Evolutionary conservation across 352 stramenopile species (phyloP).

Genomic region (Pythium volutum): DNA sequence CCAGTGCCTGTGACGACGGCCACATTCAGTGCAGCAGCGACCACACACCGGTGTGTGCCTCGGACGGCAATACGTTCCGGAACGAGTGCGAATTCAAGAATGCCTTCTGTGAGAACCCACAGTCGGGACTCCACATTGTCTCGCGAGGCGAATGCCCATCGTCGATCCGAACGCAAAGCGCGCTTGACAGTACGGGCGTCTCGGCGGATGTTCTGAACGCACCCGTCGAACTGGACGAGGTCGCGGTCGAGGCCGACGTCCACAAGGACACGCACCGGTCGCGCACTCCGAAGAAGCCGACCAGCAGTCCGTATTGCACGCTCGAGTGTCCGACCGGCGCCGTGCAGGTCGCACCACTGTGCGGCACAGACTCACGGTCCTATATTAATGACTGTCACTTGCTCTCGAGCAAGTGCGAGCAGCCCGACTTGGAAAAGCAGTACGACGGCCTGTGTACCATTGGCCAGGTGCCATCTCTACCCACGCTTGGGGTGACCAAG

Average conservation of each 20-base stretch:
- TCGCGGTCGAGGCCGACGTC: conserved; percentile 1
- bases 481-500: neutral
- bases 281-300: neutral
- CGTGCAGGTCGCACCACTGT: conserved; percentile 28
- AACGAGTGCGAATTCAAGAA: conserved; percentile 57
- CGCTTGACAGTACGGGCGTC: neutral
- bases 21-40: conserved; percentile 28
- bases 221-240: conserved; percentile 14
- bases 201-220: conserved; percentile 6
- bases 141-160: neutral
- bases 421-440: conserved; percentile 39
- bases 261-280: neutral
- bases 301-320: conserved; percentile 14
- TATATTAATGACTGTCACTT: conserved; percentile 44
- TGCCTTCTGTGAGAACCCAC: conserved; percentile 36
- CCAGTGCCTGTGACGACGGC: neutral
- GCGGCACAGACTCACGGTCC: conserved; percentile 32
- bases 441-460: conserved; percentile 34
- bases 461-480: neutral
- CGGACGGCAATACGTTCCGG: conserved; percentile 52
- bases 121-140: conserved; percentile 24
- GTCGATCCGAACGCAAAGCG: neutral
- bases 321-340: conserved; percentile 20
- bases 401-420: conserved; percentile 45
- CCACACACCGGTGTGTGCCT: conserved; percentile 55